Percentiles rank a stretch among this genome's conserved stretches.
These are phyloP conservation scores for Ophiostoma himal-ulmi DNA, from an alignment of 2,329 filamentous ascomycete genomes.

Conservation along the genomic window DNA sequence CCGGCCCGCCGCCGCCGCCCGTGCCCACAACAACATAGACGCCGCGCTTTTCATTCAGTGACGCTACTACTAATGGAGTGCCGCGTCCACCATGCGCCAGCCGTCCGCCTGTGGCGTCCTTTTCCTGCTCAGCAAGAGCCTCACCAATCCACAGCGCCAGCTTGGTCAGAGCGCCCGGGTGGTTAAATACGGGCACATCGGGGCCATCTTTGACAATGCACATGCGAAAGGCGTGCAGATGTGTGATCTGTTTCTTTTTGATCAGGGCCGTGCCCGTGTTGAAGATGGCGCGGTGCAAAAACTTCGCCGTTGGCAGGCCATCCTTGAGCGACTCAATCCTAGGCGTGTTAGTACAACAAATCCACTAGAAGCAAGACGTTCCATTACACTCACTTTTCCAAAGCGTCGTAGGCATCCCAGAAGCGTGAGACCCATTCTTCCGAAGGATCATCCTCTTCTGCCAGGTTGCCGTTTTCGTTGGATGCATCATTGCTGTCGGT, in stretches of 20 bases:
- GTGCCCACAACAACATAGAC: slow-evolving; percentile 92
- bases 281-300: slow-evolving; percentile 86
- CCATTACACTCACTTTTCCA: slow-evolving; percentile 51
- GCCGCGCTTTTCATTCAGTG: slow-evolving; percentile 77
- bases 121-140: slow-evolving; percentile 83
- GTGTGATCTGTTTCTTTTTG: slow-evolving; percentile 88
- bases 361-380: too few relatives aligned
- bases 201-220: slow-evolving; percentile 93
- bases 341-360: not conserved
- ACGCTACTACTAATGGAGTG: slow-evolving; percentile 83
- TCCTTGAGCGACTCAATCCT: slow-evolving; percentile 71
- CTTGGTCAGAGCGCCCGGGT: slow-evolving; percentile 88
- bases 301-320: slow-evolving; percentile 76
- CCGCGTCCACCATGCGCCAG: slow-evolving; percentile 63
- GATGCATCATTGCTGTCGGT: slow-evolving; percentile 42
- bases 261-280: slow-evolving; percentile 86
- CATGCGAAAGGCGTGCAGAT: slow-evolving; percentile 88
- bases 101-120: slow-evolving; percentile 60
- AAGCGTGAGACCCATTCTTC: slow-evolving; percentile 63
- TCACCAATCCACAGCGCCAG: slow-evolving; percentile 91
- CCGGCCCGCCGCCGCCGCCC: slow-evolving; percentile 74
- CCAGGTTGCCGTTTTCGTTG: slow-evolving; percentile 37
- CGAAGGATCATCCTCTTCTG: slow-evolving; percentile 34
- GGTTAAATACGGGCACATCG: slow-evolving; percentile 84
- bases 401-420: slow-evolving; percentile 66